A percentile compares a stretch with the other conserved stretches of the same genome.
phyloP scores from a whole-genome alignment of 495 filamentous ascomycete species.

The Cercophora sp. region DNA sequence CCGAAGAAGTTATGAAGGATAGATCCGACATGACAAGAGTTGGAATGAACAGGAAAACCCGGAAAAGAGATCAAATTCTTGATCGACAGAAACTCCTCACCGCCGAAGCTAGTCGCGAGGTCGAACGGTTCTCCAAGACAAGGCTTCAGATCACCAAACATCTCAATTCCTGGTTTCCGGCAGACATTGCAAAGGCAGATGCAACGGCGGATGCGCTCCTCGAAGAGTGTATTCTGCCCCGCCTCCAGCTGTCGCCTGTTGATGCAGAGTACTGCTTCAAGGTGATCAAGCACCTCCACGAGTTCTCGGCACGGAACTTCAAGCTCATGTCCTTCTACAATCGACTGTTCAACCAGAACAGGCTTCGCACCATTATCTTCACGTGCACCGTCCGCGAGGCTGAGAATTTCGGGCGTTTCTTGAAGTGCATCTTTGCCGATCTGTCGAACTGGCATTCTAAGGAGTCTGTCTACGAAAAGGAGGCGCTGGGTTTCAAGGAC shows the following conservation, averaged over 20 bases:
- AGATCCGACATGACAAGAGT: constrained; percentile 63
- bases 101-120: constrained; percentile 45
- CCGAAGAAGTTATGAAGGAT: constrained; percentile 61
- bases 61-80: constrained; percentile 66
- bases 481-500: constrained; percentile 54
- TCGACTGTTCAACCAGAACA: constrained; percentile 74
- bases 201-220: constrained; percentile 69
- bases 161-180: constrained; percentile 74
- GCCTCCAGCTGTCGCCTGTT: constrained; percentile 73
- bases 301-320: constrained; percentile 77
- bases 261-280: constrained; percentile 85
- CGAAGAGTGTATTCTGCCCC: constrained; percentile 86
- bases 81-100: constrained; percentile 60
- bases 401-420: constrained; percentile 82
- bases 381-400: constrained; percentile 84
- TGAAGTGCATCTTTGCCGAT: constrained; percentile 74
- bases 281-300: constrained; percentile 82
- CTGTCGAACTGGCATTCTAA: constrained; percentile 80
- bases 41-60: constrained; percentile 60
- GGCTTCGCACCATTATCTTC: constrained; percentile 76
- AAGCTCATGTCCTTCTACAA: constrained; percentile 80
- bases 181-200: constrained; percentile 58
- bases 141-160: constrained; percentile 65
- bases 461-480: constrained; percentile 69
- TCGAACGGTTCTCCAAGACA: constrained; percentile 60